Base-by-base conservation (phyloP, 371 early-diverging fungal genomes). In the Lichtheimia hyalospora region DNA sequence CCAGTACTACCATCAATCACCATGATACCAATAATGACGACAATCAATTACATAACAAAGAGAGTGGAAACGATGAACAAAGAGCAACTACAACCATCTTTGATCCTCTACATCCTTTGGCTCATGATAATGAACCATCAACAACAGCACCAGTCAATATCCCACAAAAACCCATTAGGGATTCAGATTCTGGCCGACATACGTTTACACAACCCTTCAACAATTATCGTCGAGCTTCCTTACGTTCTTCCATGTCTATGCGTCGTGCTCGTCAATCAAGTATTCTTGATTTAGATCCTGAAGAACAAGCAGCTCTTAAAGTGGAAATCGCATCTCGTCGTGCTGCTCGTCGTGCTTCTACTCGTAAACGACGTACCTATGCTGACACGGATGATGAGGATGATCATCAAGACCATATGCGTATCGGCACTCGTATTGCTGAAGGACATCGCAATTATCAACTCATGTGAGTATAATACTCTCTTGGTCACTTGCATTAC, bases 391-490 rank as follows among this genome's bases (percentile, higher is more conserved):
- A 41, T 6, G 72, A 77, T 12, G 75, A 79, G 15, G 77, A 79
- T 52, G 82, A 84, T 5, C 81, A 84, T 14, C 79, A 82, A 7
- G 81, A 84, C 49, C 71, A 73, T 20, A 83, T 84, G 0, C 20
- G 79, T 41, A 84, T 89, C 25, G 89, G 89, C 27, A 89, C 86
- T 18, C 74, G 84, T 18, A 83, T 89, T 23, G 79, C 77, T 7
- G 87, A 87, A 69, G 87, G 82, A 3, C 89, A 89, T 70, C 81
- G 75, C 42, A 89, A 87, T 67, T 89, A 89, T 61, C 86, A 92
- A 49, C 84, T 96, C 44, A 97, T 97, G 98, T 96, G 39, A 14
- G 20, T 39, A 42, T 27, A 5, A 7, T 1, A 8, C 8, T 0
- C 8, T 8, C 10, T 34, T 34, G 34, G 10, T 34, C 10, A 15